phyloP scores from a whole-genome alignment of 495 filamentous ascomycete species.

The Cladorrhinum samala region DNA sequence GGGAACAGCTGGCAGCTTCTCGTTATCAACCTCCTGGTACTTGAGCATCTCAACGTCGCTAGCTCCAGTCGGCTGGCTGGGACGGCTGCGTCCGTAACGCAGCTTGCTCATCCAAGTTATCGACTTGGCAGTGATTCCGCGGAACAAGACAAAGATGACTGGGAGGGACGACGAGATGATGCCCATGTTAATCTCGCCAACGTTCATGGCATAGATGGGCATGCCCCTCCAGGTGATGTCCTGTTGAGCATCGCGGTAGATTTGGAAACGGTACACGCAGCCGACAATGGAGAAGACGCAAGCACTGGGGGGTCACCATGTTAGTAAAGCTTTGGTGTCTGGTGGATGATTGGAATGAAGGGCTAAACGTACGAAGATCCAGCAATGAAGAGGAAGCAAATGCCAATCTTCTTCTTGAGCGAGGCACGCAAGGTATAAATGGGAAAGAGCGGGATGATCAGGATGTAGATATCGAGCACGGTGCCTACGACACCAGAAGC shows the following conservation, averaged over 20 bases:
- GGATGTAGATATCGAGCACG: neutral
- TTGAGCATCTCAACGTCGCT: neutral
- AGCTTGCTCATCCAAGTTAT: neutral
- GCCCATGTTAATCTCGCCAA: neutral
- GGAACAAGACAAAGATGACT: neutral
- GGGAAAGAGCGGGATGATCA: neutral
- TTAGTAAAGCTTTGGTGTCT: neutral
- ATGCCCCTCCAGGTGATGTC: too few relatives aligned
- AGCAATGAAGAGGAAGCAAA: neutral
- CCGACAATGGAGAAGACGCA: neutral
- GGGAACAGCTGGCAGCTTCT: too few relatives aligned
- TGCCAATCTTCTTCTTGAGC: neutral
- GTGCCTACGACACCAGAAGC: neutral
- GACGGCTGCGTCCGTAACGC: neutral
- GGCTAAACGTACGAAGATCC: neutral
- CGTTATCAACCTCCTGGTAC: too few relatives aligned
- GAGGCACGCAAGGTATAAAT: neutral
- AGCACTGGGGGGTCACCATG: neutral
- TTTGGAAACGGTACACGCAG: too few relatives aligned
- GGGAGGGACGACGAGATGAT: neutral
- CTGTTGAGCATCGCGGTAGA: too few relatives aligned
- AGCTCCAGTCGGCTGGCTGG: too few relatives aligned
- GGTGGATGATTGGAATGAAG: neutral
- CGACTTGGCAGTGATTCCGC: neutral
- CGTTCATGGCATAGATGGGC: too few relatives aligned